Conservation (phyloP, 495 filamentous ascomycete species). For the Talaromyces wortmannii region DNA sequence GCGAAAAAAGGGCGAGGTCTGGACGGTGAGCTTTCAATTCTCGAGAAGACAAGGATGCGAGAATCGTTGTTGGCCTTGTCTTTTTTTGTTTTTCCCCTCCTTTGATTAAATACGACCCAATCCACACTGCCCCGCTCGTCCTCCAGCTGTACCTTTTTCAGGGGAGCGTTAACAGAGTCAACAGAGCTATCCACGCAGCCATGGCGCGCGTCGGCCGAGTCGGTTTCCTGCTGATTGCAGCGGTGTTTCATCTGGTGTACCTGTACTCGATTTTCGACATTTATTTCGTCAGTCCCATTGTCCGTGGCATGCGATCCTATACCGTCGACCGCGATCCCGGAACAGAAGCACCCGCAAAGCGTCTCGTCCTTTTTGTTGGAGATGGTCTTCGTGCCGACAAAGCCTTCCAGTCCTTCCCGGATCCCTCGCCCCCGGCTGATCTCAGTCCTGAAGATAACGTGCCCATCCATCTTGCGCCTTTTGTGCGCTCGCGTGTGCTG, state of each 20-base stretch:
- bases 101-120: slow-evolving; percentile 11
- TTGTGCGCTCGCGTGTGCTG: slow-evolving; percentile 81
- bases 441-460: slow-evolving; percentile 36
- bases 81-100: slow-evolving; percentile 5
- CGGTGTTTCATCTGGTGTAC: slow-evolving; percentile 93
- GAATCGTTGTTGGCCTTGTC: not conserved
- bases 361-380: slow-evolving; percentile 93
- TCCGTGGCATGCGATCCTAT: slow-evolving; percentile 87
- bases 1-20: not conserved
- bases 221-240: slow-evolving; percentile 84
- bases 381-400: slow-evolving; percentile 97
- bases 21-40: not conserved
- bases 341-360: slow-evolving; percentile 72
- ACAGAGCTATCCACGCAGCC: slow-evolving; percentile 8
- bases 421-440: slow-evolving; percentile 69
- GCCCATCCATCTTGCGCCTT: slow-evolving; percentile 80
- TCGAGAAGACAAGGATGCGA: not conserved
- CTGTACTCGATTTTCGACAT: slow-evolving; percentile 98
- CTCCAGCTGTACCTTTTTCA: too few species aligned
- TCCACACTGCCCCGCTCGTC: too few species aligned
- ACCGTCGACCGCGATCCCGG: slow-evolving; percentile 53
- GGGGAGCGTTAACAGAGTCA: too few species aligned
- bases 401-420: slow-evolving; percentile 88
- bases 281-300: slow-evolving; percentile 97
- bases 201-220: slow-evolving; percentile 81